A percentile compares a stretch with the other conserved stretches of the same genome.
phyloP scores from a whole-genome alignment of 2,329 filamentous ascomycete species.

The Rachicladosporium sp. region DNA sequence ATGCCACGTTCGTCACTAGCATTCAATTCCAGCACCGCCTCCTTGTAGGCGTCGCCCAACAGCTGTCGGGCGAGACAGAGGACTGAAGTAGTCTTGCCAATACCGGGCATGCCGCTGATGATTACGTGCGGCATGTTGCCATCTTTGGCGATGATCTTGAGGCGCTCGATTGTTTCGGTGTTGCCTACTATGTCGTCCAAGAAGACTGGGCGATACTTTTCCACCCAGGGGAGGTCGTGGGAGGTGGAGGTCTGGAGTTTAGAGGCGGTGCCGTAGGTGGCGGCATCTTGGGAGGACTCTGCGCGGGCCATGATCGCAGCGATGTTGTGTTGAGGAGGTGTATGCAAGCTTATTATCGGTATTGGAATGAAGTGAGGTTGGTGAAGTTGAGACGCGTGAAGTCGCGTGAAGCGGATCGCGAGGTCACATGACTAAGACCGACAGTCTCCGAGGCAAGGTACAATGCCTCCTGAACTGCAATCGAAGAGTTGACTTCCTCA shows the following conservation, averaged over 20 bases:
- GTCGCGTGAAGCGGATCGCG: too few species aligned
- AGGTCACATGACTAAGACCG: too few species aligned
- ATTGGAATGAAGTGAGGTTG: too few species aligned
- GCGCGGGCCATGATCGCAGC: constrained; percentile 31
- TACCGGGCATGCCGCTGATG: constrained; percentile 98
- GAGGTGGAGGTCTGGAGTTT: constrained; percentile 28
- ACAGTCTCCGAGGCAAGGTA: too few species aligned
- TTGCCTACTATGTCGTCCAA: constrained; percentile 96
- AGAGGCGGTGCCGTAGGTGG: constrained; percentile 30
- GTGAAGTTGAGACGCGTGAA: too few species aligned
- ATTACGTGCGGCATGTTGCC: constrained; percentile 99
- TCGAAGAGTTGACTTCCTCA: too few species aligned
- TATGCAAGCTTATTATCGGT: too few species aligned
- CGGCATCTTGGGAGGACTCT: constrained; percentile 36
- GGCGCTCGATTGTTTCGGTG: constrained; percentile 88
- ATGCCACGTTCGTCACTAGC: constrained; percentile 94
- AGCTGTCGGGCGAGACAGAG: constrained; percentile 89
- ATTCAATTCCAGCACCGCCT: constrained; percentile 92
- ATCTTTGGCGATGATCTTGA: constrained; percentile 97
- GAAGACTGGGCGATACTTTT: constrained; percentile 92
- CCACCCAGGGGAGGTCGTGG: constrained; percentile 85
- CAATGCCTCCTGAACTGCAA: too few species aligned
- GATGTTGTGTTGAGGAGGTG: neutral
- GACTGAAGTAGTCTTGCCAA: constrained; percentile 94
- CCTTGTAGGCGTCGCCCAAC: constrained; percentile 87